Conservation (phyloP, 73 alveolate genomes). For the Durusdinium trenchii region DNA sequence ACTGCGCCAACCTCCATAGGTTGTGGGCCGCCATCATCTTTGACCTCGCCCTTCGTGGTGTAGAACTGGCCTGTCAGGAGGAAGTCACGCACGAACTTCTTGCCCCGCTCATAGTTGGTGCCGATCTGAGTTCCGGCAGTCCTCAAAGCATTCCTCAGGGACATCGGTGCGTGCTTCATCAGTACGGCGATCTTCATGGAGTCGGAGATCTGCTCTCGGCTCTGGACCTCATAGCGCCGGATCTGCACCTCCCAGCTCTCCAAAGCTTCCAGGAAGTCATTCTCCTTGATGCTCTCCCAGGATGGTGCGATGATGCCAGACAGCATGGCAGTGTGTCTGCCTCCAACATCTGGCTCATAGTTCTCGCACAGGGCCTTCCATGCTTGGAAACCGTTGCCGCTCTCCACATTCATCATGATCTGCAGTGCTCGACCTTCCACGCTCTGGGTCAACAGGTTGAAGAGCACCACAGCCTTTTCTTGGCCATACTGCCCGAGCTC, state of each 20-base stretch:
- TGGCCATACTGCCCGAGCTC: too few species aligned
- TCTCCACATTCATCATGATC: too few species aligned
- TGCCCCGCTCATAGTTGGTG: neutral
- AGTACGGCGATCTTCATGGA: neutral
- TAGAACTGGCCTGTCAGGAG: neutral
- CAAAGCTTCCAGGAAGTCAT: neutral
- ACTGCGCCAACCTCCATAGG: too few species aligned
- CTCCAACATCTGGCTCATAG: too few species aligned
- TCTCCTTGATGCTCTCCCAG: neutral
- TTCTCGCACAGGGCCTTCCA: too few species aligned
- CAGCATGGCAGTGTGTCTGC: neutral
- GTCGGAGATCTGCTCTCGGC: neutral
- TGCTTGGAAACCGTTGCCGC: too few species aligned
- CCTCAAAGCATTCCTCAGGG: neutral
- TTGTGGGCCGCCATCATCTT: too few species aligned
- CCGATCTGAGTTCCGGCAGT: too few species aligned
- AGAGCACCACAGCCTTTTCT: too few species aligned
- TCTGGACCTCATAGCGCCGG: neutral
- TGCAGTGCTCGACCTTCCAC: too few species aligned
- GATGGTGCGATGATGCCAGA: neutral
- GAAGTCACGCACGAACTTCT: neutral
- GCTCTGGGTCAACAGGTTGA: too few species aligned
- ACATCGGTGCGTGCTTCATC: neutral
- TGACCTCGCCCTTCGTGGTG: neutral
- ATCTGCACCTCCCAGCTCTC: neutral